phyloP scores from a whole-genome alignment of 2,329 filamentous ascomycete genomes.

The Ophiostoma pallidulum region DNA sequence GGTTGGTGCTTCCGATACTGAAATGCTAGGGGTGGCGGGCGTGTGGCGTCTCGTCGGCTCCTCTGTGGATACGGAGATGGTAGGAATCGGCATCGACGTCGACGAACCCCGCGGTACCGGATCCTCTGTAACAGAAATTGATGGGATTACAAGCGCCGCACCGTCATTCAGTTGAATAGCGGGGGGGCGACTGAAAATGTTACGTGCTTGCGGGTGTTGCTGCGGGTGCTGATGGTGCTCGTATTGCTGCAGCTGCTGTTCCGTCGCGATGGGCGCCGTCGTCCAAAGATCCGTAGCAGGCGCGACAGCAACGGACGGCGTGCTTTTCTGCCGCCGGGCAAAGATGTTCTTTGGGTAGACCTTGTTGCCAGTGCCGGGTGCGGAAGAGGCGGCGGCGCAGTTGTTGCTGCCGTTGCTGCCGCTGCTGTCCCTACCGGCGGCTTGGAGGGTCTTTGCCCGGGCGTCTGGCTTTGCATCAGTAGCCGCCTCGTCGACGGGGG shows the following conservation, averaged over 20 bases:
- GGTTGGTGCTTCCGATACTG: conserved; percentile 25
- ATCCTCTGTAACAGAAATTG: conserved; percentile 9
- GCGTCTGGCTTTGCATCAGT: conserved; percentile 60
- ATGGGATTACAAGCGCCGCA: conserved; percentile 21
- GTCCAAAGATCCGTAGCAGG: conserved; percentile 38
- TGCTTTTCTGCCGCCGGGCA: conserved; percentile 21
- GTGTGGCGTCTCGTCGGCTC: conserved; percentile 12
- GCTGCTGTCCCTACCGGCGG: too few species aligned
- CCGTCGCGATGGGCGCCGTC: conserved; percentile 25
- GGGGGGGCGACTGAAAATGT: conserved; percentile 23
- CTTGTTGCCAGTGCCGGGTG: conserved; percentile 14
- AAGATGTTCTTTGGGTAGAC: conserved; percentile 11
- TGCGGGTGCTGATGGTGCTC: conserved; percentile 15
- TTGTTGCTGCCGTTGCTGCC: conserved; percentile 20
- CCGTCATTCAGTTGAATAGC: conserved; percentile 36
- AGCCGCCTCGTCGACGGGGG: conserved; percentile 47
- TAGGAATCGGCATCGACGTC: conserved; percentile 5
- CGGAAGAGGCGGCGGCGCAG: conserved; percentile 19
- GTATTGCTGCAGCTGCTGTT: conserved; percentile 13
- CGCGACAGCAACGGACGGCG: conserved; percentile 45
- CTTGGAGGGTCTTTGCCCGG: conserved; percentile 22
- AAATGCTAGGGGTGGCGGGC: conserved; percentile 26
- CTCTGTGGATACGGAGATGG: neutral
- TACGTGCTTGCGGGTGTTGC: conserved; percentile 28
- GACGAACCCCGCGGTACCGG: too few species aligned